Evolutionary conservation across 345 rosid genomes (phyloP), one percentile per base, ranked within the genome.

Genomic region (Eucalyptus victrix): DNA sequence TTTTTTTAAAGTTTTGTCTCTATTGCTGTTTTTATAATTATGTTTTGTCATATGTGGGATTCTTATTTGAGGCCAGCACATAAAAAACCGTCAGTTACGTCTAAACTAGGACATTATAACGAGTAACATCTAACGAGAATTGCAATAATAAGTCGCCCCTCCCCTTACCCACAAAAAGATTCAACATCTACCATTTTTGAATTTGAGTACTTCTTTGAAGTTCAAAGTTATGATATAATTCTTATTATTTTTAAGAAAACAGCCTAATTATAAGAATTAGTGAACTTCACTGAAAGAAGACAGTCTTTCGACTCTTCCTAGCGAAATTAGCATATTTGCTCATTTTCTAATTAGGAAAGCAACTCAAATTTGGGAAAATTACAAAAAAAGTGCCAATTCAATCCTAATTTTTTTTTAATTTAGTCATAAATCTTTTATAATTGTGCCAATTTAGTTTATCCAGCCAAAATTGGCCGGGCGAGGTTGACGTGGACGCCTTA

Each of bases 401-500:
- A 1, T 49, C 16, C 0, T 47, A 49, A 5, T 49, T 13, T 49
- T 4, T 49, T 49, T 0, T 5, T 5, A 49, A 49, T 49, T 49
- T 49, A 49, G 17, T 49, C 0, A 2, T 49, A 15, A 49, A 49
- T 7, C 1, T 49, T 49, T 15, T 5, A 49, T 49, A 49, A 49
- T 49, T 15, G 7, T 49, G 6, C 3, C 0, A 5, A 0, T 15
- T 49, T 49, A 49, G 7, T 49, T 6, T 0, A 49, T 49, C 3
- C 0, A 6, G 3, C 7, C 6, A 49, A 5, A 49, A 49, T 49
- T 49, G 3, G 18, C 1, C 0, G 7, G 3, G n/a, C n/a, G n/a
- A n/a, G n/a, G n/a, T 49, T 49, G 1, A 49, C 1, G 3, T 14
- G 3, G 18, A 49, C 18, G 0, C 0, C 17, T 3, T 0, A 0